Percentiles rank a stretch among this genome's conserved stretches.
Conservation (phyloP, 2,329 filamentous ascomycete genomes). For the Hypoxylon sp. region DNA sequence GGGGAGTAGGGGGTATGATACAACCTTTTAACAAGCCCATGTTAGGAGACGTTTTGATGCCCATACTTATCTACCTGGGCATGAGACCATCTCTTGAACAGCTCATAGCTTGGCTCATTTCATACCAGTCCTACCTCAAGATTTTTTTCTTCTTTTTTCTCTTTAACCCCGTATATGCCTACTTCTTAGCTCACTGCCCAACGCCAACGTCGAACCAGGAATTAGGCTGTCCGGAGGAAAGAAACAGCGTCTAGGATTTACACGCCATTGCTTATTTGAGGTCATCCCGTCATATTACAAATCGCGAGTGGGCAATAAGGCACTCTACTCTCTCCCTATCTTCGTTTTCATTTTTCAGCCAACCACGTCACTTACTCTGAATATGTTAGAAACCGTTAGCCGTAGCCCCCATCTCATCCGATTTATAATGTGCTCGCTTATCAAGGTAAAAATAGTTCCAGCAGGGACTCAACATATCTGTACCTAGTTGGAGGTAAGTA, state of each 20-base stretch:
- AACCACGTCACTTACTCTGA: not conserved
- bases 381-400: not conserved
- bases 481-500: not conserved
- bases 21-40: not conserved
- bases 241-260: not conserved
- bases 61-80: not conserved
- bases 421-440: not conserved
- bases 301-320: not conserved
- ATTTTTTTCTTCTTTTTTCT: not conserved
- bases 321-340: not conserved
- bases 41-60: not conserved
- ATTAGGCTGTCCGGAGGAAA: not conserved
- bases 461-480: not conserved
- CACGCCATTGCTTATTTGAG: not conserved
- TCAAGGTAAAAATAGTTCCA: not conserved
- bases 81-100: not conserved
- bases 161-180: not conserved
- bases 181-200: not conserved
- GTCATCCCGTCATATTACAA: constrained; percentile 1
- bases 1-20: not conserved
- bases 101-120: not conserved
- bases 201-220: not conserved
- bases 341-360: not conserved
- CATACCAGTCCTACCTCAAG: not conserved
- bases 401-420: constrained; percentile 1